Evolutionary conservation across 148 eudicot genomes (phyloP), one percentile per base, ranked within the genome.

Genomic region (Fallopia convolvulus): DNA sequence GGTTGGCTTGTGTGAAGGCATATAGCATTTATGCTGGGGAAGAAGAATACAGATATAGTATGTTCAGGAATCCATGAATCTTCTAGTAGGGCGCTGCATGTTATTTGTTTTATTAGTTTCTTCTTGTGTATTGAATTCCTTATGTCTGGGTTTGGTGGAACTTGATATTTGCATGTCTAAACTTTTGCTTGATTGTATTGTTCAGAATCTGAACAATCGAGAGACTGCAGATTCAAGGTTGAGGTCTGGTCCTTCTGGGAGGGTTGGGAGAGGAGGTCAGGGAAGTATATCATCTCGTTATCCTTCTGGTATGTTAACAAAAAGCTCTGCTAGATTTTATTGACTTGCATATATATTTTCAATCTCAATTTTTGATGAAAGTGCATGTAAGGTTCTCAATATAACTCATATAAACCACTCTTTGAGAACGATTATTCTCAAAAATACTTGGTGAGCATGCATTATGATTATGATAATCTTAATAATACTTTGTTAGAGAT

Each of bases 181-280:
- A 9, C 21, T 74, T 15, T 39, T 58, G 40, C 49, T 77, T 36
- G 53, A 66, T 75, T 79, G 47, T 75, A 42, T 78, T 70, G 8
- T 41, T 72, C 82, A 85, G 86, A 84, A 8, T 63, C 70, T 56
- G 77, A 81, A 77, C 83, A 79, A 55, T 79, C 81, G 82, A 75
- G 90, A 84, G 61, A 49, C 80, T 17, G 83, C 77, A 49, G 89
- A 88, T 66, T 75, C 81, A 61, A 83, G 82, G 81, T 78, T 87
- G 86, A 87, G 72, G 39, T 60, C 83, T 36, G 88, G 88, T 55
- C 86, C 78, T 78, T 84, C 84, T 70, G 84, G 85, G 50, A 79
- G 89, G 66, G 84, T 88, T 74, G 77, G 79, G 71, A 84, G 88
- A 82, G 90, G 85, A 80, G 91, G 90, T 63, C 85, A 86, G 75